Evolutionary conservation across 176 grass and related monocot species (phyloP).

Genomic region (Phyllostachys edulis): DNA sequence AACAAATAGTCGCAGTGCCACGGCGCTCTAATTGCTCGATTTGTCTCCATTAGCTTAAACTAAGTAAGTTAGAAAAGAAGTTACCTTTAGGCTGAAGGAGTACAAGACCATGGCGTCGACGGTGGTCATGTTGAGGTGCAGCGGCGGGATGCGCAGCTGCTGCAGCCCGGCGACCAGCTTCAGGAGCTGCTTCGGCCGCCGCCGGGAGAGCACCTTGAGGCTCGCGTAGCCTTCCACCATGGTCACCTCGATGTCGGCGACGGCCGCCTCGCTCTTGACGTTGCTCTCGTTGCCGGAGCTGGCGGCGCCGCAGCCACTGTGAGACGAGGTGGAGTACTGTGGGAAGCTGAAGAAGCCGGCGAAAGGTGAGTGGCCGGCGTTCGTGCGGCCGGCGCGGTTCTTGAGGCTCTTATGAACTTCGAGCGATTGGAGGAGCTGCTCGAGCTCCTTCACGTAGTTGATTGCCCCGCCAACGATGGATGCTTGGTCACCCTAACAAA

Average conservation of each 20-base stretch:
- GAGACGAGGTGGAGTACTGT: conserved; percentile 52
- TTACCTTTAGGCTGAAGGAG: conserved; percentile 93
- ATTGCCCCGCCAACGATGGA: conserved; percentile 93
- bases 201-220: conserved; percentile 69
- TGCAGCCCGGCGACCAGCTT: conserved; percentile 63
- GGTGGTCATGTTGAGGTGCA: conserved; percentile 88
- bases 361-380: conserved; percentile 46
- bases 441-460: conserved; percentile 91
- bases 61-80: neutral
- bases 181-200: conserved; percentile 68
- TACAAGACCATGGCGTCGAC: conserved; percentile 68
- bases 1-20: neutral
- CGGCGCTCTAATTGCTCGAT: neutral
- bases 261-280: neutral
- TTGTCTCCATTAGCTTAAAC: conserved; percentile 24
- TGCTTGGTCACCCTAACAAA: conserved; percentile 77
- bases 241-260: conserved; percentile 93
- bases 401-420: conserved; percentile 66
- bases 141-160: conserved; percentile 58
- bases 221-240: conserved; percentile 96
- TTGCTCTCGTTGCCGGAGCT: conserved; percentile 1
- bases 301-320: neutral
- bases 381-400: neutral
- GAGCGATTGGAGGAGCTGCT: conserved; percentile 77
- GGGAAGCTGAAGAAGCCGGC: conserved; percentile 82